Evolutionary conservation across 73 alveolate species (phyloP), one percentile per base, ranked within the genome.

Genomic region (Paramecium biaurelia): DNA sequence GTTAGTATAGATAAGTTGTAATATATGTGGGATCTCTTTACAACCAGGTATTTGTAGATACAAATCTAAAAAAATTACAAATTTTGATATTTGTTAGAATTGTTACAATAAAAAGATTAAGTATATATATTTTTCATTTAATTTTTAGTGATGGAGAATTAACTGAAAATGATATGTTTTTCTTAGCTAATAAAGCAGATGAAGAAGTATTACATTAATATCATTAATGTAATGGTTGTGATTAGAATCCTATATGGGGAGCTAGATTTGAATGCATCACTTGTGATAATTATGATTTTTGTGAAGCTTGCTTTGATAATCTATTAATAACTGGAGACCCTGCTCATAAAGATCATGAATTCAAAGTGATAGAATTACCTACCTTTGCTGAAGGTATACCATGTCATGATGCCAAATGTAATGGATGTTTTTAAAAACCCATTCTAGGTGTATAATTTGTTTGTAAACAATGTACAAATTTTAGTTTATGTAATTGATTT

Each of bases 231-330:
- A 96, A 96, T 79, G 89, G 92, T 5, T 96, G 99, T 87, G 94
- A 92, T 72, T 93, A 92, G 28, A 98, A 96, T 82, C 99, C 99
- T 5, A 96, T 96, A 1, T 96, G 98, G 97, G 99, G 98, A 34
- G 70, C 93, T 11, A 88, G 98, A 70, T 96, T 96, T 87, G 93
- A 95, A 59, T 96, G 99, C 63, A 20, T 63, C 32, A 53, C 76
- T 37, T 96, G 99, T 67, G 98, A 96, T 43, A 95, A 96, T 92
- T 82, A 74, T 68, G 99, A 96, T 85, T 89, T 94, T 6, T 96
- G 99, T 84, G 98, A 96, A 76, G 94, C 95, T 8, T 86, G 94
- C 41, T 93, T 58, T 38, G 96, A 90, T 84, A 67, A 86, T 74
- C 85, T 85, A 21, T 21, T 85, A 2, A 24, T 47, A 56, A 56